Conservation (phyloP, 352 stramenopile species). For the Globisporangium megalacanthum region DNA sequence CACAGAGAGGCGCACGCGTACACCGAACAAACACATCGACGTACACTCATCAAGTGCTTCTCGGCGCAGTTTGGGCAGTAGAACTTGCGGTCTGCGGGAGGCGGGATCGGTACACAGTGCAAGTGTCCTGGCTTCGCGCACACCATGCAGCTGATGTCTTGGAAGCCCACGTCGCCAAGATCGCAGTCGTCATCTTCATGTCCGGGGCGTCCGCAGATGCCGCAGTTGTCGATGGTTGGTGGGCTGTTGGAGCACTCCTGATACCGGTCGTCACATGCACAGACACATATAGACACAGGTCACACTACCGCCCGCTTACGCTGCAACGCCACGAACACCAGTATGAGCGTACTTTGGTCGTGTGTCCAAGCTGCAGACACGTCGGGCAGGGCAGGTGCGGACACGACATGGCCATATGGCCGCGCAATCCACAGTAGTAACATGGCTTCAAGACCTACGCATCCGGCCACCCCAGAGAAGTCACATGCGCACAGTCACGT, state of each 20-base stretch:
- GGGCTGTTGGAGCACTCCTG: constrained; percentile 57
- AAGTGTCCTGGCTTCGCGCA: constrained; percentile 57
- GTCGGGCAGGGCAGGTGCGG: constrained; percentile 61
- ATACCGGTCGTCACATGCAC: neutral
- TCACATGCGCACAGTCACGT: neutral
- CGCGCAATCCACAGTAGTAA: constrained; percentile 74
- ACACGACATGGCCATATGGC: constrained; percentile 64
- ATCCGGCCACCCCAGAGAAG: neutral
- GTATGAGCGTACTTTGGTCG: constrained; percentile 30
- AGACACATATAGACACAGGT: neutral
- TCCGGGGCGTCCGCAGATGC: constrained; percentile 46
- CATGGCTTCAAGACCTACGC: constrained; percentile 53
- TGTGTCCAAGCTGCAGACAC: constrained; percentile 67
- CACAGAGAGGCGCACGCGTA: neutral
- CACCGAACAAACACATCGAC: neutral
- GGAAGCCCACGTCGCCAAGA: constrained; percentile 18
- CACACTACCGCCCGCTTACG: neutral
- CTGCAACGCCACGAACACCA: too few species aligned
- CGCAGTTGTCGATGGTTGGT: constrained; percentile 33
- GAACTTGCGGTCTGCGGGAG: constrained; percentile 56
- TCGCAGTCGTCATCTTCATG: constrained; percentile 43
- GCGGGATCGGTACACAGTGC: constrained; percentile 59
- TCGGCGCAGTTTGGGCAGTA: constrained; percentile 65
- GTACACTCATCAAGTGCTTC: constrained; percentile 43
- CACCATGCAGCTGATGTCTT: constrained; percentile 67